A percentile compares a stretch with the other conserved stretches of the same genome.
Evolutionary conservation across 805 yeast species (phyloP).

Genomic region (Hanseniaspora valbyensis): DNA sequence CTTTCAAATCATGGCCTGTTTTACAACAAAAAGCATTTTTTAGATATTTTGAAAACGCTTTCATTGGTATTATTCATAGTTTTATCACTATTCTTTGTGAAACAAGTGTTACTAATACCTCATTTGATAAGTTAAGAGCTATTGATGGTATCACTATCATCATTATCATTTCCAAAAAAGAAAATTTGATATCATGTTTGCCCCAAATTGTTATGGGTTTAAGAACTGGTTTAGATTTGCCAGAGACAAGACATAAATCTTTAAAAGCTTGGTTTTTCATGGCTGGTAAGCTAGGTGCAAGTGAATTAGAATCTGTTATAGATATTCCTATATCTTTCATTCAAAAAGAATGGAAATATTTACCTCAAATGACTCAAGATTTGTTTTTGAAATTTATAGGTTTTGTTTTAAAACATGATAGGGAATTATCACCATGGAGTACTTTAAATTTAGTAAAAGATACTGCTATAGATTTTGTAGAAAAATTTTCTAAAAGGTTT

Average conservation of each 20-base stretch:
- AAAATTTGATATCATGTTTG: conserved; percentile 51
- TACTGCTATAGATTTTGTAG: conserved; percentile 2
- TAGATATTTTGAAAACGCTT: conserved; percentile 42
- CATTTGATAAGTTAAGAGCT: conserved; percentile 57
- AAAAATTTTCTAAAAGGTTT: conserved; percentile 20
- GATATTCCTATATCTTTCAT: conserved; percentile 66
- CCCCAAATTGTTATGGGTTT: conserved; percentile 82
- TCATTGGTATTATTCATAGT: conserved; percentile 64
- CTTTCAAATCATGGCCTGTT: conserved; percentile 22
- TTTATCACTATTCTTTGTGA: conserved; percentile 74
- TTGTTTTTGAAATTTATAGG: conserved; percentile 30
- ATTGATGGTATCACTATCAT: conserved; percentile 64
- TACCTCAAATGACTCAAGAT: conserved; percentile 39
- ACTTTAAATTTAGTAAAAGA: conserved; percentile 4
- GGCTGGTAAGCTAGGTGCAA: conserved; percentile 43
- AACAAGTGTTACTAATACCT: conserved; percentile 58
- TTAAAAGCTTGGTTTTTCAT: conserved; percentile 59
- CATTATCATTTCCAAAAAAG: conserved; percentile 39
- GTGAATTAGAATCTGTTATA: conserved; percentile 52
- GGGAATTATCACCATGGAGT: conserved; percentile 2
- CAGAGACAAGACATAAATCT: conserved; percentile 49
- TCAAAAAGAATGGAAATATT: conserved; percentile 51
- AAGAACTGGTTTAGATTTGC: conserved; percentile 61
- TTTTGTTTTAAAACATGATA: conserved; percentile 23
- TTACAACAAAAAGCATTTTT: conserved; percentile 29